Evolutionary conservation across 2,329 filamentous ascomycete genomes (phyloP), one percentile per base, ranked within the genome.

Genomic region (Beauveria caledonica): DNA sequence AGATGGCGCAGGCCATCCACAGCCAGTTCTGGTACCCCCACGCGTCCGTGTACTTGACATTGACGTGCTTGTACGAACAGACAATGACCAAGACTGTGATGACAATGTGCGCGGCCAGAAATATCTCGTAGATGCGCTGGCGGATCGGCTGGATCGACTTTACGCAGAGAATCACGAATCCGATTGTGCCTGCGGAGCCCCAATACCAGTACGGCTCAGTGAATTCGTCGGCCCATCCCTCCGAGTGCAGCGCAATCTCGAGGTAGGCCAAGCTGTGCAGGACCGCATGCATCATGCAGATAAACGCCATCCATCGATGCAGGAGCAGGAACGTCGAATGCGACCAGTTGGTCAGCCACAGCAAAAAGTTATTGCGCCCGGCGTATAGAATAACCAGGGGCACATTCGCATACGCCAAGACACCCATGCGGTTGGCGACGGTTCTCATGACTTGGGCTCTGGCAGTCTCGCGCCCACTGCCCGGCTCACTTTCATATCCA

Each of bases 301-400:
- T 69, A 23, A 73, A 68, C 0, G 78, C 79, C 1, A 79, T 68
- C 77, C 75, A 80, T 13, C 77, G 74, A 65, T 81, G 78, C 1
- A 80, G 68, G 1, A 80, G 64, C 9, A 80, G 48, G 63, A 71
- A 80, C 1, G 78, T 80, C 1, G 72, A 71, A 60, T 78, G 73
- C 1, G 70, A 73, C 76, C 77, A 80, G 63, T 76, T 71, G 21
- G 80, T 80, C 1, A 80, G 45, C 68, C 73, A 77, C 0, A 81
- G 71, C 0, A 80, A 70, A 3, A 81, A 23, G 58, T 78, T 81
- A 63, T 82, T 81, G 1, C 80, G 69, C 0, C 73, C 69, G 0
- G 75, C 71, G 58, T 76, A 80, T 3, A 82, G 70, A 13, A 81
- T 66, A 0, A 76, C 54, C 0, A 81, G 64, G 0, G 78, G 73